Evolutionary conservation across 371 early-diverging fungal genomes (phyloP).

Genomic region (Capillidium heterosporum): DNA sequence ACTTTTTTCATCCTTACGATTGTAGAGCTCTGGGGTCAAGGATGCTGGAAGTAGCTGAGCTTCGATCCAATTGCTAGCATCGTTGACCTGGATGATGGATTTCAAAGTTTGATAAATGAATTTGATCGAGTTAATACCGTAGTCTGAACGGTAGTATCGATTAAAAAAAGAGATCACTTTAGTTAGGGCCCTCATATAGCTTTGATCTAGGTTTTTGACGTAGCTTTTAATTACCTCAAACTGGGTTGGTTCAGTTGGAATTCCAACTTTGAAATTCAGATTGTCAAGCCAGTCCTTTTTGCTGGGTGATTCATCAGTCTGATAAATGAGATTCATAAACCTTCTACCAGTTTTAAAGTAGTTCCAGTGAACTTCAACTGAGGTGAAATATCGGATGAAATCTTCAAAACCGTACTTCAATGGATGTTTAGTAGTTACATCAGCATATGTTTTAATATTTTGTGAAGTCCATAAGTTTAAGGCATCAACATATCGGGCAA

Average conservation of each 20-base stretch:
- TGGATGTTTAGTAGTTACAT: not conserved
- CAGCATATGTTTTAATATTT: not conserved
- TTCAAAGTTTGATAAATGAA: slow-evolving; percentile 51
- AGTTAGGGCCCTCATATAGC: slow-evolving; percentile 34
- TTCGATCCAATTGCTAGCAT: slow-evolving; percentile 30
- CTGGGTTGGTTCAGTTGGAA: not conserved
- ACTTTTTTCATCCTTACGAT: slow-evolving; percentile 51
- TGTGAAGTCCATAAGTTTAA: too few species aligned
- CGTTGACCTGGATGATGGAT: slow-evolving; percentile 21
- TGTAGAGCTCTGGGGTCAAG: slow-evolving; percentile 34
- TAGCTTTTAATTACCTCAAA: not conserved
- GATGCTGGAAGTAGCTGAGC: slow-evolving; percentile 53
- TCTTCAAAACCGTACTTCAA: not conserved
- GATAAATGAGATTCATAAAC: not conserved
- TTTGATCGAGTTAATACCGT: slow-evolving; percentile 44
- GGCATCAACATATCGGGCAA: too few species aligned
- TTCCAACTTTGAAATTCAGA: not conserved
- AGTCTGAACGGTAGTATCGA: slow-evolving; percentile 70
- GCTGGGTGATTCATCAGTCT: not conserved
- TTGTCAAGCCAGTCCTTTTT: not conserved
- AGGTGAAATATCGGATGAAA: not conserved
- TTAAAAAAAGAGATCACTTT: slow-evolving; percentile 65
- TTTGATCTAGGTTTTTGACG: not conserved
- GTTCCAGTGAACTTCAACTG: not conserved
- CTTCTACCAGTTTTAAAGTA: not conserved